Evolutionary conservation across 1,284 basidiomycete genomes (phyloP), one percentile per base, ranked within the genome.

Genomic region (Cystobasidium sp.): DNA sequence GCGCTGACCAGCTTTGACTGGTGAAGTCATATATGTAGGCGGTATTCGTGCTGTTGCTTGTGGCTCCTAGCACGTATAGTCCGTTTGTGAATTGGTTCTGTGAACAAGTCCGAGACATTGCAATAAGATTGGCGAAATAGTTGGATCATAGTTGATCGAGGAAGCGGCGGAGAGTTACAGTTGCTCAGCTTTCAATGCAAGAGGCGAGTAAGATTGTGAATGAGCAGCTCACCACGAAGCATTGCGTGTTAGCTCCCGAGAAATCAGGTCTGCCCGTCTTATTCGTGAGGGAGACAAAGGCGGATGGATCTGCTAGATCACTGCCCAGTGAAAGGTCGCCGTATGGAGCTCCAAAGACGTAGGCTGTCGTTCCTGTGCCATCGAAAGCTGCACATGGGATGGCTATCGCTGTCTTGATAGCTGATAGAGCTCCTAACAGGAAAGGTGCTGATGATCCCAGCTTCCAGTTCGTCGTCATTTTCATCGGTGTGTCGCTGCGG

Each of bases 81-180:
- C 70, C 70, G 49, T 73, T 73, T 47, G 70, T 73, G 52, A 73
- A 73, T 59, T 73, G 70, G 49, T 73, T 73, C 70, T 66, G 31
- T 18, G 47, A 6, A 31, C 9, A 44, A 43, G 14, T 16, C 47
- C 47, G 16, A 14, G 20, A 16, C 14, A 51, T 51, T 20, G 20
- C 47, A 9, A 24, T 61, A 61, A 12, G 44, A 24, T 44, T 31
- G 47, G 6, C 31, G n/a, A 41, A 49, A 63, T 63, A 63, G 43
- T 22, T 43, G 37, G 59, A 16, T 20, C 3, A 37, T 3, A 24
- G 20, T 51, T 20, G 39, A 61, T 61, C 44, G 59, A 44, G 39
- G 39, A 44, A 61, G 56, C 7, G 39, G 20, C 7, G 31, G 8
- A 59, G 56, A 10, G 7, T 24, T 16, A 59, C 16, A 14, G 20